These are phyloP conservation scores for Paecilomyces sp. DNA, from an alignment of 2,329 filamentous ascomycete species.

Conservation along the genomic window DNA sequence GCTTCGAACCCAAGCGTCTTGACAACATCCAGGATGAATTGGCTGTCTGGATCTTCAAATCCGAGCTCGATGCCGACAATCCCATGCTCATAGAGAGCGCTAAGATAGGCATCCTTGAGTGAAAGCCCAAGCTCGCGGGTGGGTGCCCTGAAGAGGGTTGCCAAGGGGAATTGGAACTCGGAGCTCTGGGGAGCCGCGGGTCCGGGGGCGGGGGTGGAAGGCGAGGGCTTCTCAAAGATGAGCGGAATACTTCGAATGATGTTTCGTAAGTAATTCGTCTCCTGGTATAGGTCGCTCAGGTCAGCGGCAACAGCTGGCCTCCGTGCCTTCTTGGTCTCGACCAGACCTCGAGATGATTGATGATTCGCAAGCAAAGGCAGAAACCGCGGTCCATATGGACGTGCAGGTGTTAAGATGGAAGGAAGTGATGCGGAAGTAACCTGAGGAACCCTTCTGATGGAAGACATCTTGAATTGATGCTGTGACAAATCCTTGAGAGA, in stretches of 20 bases:
- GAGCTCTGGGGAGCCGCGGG: not conserved
- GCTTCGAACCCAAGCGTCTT: slow-evolving; percentile 1
- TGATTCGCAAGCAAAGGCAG: not conserved
- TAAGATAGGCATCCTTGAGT: slow-evolving; percentile 2
- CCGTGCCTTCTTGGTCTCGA: not conserved
- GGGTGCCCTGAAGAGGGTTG: slow-evolving; percentile 4
- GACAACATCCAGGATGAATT: slow-evolving; percentile 6
- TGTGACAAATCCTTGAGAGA: not conserved
- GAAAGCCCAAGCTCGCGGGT: slow-evolving; percentile 3
- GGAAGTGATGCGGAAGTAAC: slow-evolving; percentile 10
- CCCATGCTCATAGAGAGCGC: slow-evolving; percentile 2
- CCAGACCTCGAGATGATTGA: not conserved
- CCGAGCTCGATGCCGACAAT: slow-evolving; percentile 4
- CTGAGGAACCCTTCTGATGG: slow-evolving; percentile 2
- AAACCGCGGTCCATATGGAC: not conserved
- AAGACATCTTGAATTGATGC: not conserved
- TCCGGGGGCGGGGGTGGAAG: not conserved
- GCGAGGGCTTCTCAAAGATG: not conserved
- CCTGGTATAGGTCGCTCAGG: not conserved
- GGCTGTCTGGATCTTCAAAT: slow-evolving; percentile 1
- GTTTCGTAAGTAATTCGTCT: not conserved
- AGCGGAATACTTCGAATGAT: not conserved
- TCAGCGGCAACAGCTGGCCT: not conserved
- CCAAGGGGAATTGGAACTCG: slow-evolving; percentile 4
- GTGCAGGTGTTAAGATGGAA: not conserved